These are phyloP conservation scores for Alternaria ethzedia DNA, from an alignment of 2,329 filamentous ascomycete genomes.

Conservation along the genomic window DNA sequence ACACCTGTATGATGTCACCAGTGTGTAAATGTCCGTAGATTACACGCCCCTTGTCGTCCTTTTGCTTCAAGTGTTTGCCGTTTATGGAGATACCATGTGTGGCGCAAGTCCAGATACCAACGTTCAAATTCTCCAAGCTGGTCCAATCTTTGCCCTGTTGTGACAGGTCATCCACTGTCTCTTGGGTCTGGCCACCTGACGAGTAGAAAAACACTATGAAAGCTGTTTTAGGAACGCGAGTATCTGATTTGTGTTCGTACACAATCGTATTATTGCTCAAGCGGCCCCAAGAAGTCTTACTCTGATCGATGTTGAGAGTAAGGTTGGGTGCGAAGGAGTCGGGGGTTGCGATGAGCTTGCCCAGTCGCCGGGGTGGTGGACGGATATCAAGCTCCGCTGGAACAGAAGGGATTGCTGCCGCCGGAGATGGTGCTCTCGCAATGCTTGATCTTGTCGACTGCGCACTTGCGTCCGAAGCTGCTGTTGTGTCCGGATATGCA, in stretches of 20 bases:
- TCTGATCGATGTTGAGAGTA: slow-evolving; percentile 67
- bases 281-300: slow-evolving; percentile 79
- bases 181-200: slow-evolving; percentile 73
- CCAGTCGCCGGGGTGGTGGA: slow-evolving; percentile 58
- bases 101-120: slow-evolving; percentile 81
- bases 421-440: slow-evolving; percentile 23
- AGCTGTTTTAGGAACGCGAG: slow-evolving; percentile 79
- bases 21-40: slow-evolving; percentile 73
- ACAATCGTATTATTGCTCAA: slow-evolving; percentile 70
- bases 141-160: slow-evolving; percentile 61
- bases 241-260: slow-evolving; percentile 68
- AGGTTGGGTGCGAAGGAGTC: slow-evolving; percentile 71
- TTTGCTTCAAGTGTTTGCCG: slow-evolving; percentile 67
- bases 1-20: slow-evolving; percentile 79
- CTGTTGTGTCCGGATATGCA: slow-evolving; percentile 38
- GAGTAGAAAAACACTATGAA: slow-evolving; percentile 69
- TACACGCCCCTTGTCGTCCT: slow-evolving; percentile 57
- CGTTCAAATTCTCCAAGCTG: slow-evolving; percentile 62
- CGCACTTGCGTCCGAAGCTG: slow-evolving; percentile 28
- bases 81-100: slow-evolving; percentile 80
- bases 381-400: slow-evolving; percentile 42
- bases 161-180: slow-evolving; percentile 56
- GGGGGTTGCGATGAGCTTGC: slow-evolving; percentile 68
- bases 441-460: slow-evolving; percentile 19
- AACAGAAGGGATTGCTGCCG: slow-evolving; percentile 27